These are phyloP conservation scores for Fusarium sp. DNA, from an alignment of 2,329 filamentous ascomycete species.

Conservation along the genomic window DNA sequence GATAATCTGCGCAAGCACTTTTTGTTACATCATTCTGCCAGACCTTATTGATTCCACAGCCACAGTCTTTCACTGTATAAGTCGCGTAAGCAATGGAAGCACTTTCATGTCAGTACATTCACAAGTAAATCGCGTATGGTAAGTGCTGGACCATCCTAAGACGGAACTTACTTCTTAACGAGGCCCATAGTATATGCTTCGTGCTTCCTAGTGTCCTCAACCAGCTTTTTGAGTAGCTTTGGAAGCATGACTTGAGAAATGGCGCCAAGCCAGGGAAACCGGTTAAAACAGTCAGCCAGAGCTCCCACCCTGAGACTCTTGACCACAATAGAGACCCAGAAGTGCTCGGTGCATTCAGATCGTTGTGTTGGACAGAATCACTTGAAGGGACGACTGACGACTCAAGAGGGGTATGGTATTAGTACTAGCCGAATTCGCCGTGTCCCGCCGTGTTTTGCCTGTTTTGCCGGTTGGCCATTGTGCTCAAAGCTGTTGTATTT, in stretches of 20 bases:
- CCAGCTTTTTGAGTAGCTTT: background rate
- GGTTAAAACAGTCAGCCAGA: background rate
- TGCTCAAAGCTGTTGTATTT: too few species aligned
- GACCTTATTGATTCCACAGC: too few species aligned
- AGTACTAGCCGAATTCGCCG: too few species aligned
- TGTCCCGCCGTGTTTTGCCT: too few species aligned
- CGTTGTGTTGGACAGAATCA: too few species aligned
- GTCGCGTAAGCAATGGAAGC: too few species aligned
- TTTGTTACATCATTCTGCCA: too few species aligned
- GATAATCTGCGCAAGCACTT: too few species aligned
- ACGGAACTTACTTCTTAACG: background rate
- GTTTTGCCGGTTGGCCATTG: too few species aligned
- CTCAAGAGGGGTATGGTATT: background rate
- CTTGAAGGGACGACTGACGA: background rate
- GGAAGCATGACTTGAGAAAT: background rate
- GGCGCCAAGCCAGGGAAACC: background rate
- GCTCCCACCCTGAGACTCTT: background rate
- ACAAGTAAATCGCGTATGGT: background rate
- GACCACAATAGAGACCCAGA: conserved; percentile 1
- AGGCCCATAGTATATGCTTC: conserved; percentile 1
- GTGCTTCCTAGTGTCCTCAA: background rate
- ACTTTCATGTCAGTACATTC: too few species aligned
- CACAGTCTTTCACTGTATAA: too few species aligned
- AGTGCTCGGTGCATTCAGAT: background rate
- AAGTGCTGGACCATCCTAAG: too few species aligned